Percentiles rank a stretch among this genome's conserved stretches.
phyloP scores from a whole-genome alignment of 805 yeast genomes.

The Ogataea polymorpha region DNA sequence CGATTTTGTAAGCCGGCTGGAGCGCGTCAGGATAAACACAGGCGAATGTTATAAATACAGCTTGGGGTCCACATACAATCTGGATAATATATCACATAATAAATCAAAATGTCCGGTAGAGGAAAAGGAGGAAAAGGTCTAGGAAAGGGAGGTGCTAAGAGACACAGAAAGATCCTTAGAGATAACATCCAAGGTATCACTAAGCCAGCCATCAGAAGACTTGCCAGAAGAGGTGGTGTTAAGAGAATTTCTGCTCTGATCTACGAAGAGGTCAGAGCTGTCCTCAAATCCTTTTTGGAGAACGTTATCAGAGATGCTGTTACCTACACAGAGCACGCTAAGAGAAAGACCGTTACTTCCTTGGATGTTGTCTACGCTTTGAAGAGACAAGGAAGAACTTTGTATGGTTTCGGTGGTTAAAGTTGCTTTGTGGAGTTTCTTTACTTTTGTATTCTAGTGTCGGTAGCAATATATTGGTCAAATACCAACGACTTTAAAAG shows the following conservation, averaged over 20 bases:
- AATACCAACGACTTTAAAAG: conserved; percentile 5
- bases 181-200: conserved; percentile 99
- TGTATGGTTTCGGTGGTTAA: conserved; percentile 99
- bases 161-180: conserved; percentile 99
- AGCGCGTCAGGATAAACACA: conserved; percentile 14
- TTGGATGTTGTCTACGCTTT: conserved; percentile 98
- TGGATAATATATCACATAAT: conserved; percentile 11
- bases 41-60: conserved; percentile 16
- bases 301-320: conserved; percentile 98
- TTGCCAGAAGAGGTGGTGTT: conserved; percentile 99
- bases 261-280: conserved; percentile 98
- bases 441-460: conserved; percentile 21
- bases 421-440: conserved; percentile 13
- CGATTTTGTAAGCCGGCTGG: conserved; percentile 6
- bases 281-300: conserved; percentile 92
- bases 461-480: conserved; percentile 18
- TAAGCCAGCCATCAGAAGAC: conserved; percentile 99
- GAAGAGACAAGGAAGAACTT: conserved; percentile 99
- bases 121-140: conserved; percentile 99
- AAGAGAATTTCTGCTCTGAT: conserved; percentile 99
- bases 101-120: conserved; percentile 85
- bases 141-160: conserved; percentile 99
- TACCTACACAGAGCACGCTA: conserved; percentile 99
- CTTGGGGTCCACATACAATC: conserved; percentile 7
- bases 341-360: conserved; percentile 99